phyloP scores from a whole-genome alignment of 2,329 filamentous ascomycete species.

The Tolypocladium tundrense region DNA sequence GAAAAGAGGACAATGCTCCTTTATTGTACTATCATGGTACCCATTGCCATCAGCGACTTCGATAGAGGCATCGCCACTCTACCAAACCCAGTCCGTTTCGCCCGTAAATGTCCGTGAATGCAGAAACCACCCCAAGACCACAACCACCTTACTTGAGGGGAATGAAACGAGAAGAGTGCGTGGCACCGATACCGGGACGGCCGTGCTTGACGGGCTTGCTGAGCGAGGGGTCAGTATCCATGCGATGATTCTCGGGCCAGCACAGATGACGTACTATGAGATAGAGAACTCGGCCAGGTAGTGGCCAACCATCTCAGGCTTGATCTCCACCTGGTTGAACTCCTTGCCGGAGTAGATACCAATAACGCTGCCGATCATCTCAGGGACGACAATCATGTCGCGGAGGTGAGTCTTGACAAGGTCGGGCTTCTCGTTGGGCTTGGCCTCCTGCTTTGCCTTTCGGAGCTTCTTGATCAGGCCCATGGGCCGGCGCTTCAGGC shows the following conservation, averaged over 20 bases:
- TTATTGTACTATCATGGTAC: slow-evolving; percentile 34
- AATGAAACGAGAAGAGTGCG: slow-evolving; percentile 99
- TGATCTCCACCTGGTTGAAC: slow-evolving; percentile 99
- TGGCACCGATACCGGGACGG: slow-evolving; percentile 99
- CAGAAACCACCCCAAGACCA: slow-evolving; percentile 40
- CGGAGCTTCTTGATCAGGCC: slow-evolving; percentile 99
- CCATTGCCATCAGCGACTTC: slow-evolving; percentile 34
- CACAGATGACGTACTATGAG: slow-evolving; percentile 71
- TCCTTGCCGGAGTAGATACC: slow-evolving; percentile 99
- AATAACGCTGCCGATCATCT: slow-evolving; percentile 99
- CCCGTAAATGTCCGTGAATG: slow-evolving; percentile 47
- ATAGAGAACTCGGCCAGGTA: slow-evolving; percentile 99
- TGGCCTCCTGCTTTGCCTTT: slow-evolving; percentile 97
- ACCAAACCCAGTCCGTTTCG: slow-evolving; percentile 49
- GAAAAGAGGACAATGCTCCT: slow-evolving; percentile 25
- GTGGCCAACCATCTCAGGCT: slow-evolving; percentile 99
- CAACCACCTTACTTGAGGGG: slow-evolving; percentile 90
- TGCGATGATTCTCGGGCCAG: background rate
- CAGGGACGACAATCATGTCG: slow-evolving; percentile 99
- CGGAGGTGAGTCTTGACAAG: slow-evolving; percentile 98
- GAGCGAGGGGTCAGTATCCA: slow-evolving; percentile 37
- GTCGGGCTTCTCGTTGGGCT: slow-evolving; percentile 99
- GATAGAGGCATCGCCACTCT: slow-evolving; percentile 33
- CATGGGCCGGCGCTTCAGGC: slow-evolving; percentile 99
- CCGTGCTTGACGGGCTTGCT: slow-evolving; percentile 99